Evolutionary conservation across 2,329 filamentous ascomycete genomes (phyloP), one percentile per base, ranked within the genome.

Genomic region (Phialophora chinensis): DNA sequence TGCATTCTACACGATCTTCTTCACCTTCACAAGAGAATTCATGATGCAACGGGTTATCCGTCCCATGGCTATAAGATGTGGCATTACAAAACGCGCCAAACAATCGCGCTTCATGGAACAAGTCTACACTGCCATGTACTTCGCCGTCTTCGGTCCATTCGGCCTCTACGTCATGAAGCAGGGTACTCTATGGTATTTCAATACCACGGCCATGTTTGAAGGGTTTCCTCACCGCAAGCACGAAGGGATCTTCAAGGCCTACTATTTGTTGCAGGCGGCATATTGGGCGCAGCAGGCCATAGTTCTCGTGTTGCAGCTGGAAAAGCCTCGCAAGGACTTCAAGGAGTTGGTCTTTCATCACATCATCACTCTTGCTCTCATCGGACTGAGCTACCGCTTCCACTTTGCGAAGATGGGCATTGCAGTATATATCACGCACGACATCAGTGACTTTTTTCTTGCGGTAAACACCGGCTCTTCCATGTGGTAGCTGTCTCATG

Each of bases 211-310:
- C 80, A 94, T 96, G 90, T 96, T 93, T 80, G 90, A 92, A 77
- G 82, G 82, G 38, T 96, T 91, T 76, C 92, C 92, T 8, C 92
- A 96, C 79, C 84, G 85, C 74, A 88, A 88, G 10, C 91, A 93
- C 75, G 88, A 91, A 71, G 90, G 83, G 67, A 73, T 84, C 47
- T 91, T 96, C 86, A 96, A 96, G 82, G 91, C 92, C 71, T 96
- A 96, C 82, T 96, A 96, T 77, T 84, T 96, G 71, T 89, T 96
- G 75, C 90, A 96, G 80, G 92, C 91, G 50, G 89, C 90, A 70
- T 96, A 95, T 84, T 96, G 92, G 92, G 86, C 89, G 11, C 92
- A 96, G 82, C 92, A 96, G 81, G 90, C 89, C 65, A 89, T 96
- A 72, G 92, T 96, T 17, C 82, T 96, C 66, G 75, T 93, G 60